A percentile compares a stretch with the other conserved stretches of the same genome.
phyloP scores from a whole-genome alignment of 352 stramenopile species.

The Pythium monospermum region DNA sequence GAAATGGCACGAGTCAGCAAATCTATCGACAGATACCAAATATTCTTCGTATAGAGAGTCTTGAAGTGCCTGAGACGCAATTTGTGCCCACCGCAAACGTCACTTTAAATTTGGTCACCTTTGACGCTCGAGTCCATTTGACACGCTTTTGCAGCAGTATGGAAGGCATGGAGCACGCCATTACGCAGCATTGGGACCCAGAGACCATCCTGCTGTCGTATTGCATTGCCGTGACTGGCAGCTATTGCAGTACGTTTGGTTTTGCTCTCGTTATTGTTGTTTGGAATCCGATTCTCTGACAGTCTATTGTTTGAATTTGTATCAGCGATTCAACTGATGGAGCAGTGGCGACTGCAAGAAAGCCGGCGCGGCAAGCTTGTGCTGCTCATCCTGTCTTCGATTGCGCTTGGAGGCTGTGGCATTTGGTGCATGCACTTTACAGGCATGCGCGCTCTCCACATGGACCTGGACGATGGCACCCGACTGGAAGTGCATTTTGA shows the following conservation, averaged over 20 bases:
- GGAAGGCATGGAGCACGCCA: conserved; percentile 12
- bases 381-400: conserved; percentile 29
- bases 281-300: no score
- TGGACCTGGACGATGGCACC: conserved; percentile 33
- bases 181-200: conserved; percentile 43
- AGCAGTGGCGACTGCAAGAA: conserved; percentile 19
- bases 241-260: conserved; percentile 59
- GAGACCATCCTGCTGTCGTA: conserved; percentile 44
- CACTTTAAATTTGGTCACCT: neutral
- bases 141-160: no score
- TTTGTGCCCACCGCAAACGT: no score
- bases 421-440: conserved; percentile 74
- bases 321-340: conserved; percentile 23
- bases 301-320: neutral
- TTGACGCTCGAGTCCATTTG: neutral
- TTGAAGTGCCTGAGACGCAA: no score
- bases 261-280: no score
- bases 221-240: conserved; percentile 50
- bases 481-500: conserved; percentile 46
- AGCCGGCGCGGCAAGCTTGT: conserved; percentile 22
- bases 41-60: no score
- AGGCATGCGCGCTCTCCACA: conserved; percentile 48
- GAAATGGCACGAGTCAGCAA: neutral
- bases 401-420: conserved; percentile 44
- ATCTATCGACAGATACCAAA: neutral